Evolutionary conservation across 2,329 filamentous ascomycete species (phyloP), one percentile per base, ranked within the genome.

Genomic region (Pestalotiopsis sp.): DNA sequence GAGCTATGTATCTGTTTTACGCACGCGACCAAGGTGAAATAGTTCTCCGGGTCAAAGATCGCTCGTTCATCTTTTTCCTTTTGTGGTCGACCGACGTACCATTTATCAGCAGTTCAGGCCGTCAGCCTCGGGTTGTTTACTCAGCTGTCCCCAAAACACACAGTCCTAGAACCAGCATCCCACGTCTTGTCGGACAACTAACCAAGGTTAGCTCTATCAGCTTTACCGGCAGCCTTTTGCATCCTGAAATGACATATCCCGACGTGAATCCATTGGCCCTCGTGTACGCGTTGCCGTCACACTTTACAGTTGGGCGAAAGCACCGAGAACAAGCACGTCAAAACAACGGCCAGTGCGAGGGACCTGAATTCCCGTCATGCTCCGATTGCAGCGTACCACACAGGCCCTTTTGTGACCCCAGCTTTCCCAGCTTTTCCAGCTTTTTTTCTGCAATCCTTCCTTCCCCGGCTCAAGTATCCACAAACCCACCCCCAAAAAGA

Each of bases 321-420:
- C 31, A 57, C 45, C n/a, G 36, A 41, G 14, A 57, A 25, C 14
- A 17, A 45, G n/a, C 63, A 57, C 25, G 36, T 49, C 62, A 27
- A 45, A 64, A 52, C 62, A 49, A 14, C 39, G 39, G 39, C 14
- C 23, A 64, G 36, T 52, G 27, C 23, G 31, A 36, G n/a, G 27
- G 23, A 45, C 64, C 64, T 66, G 64, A 39, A 66, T 17, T 66
- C 64, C 64, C 59, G 59, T 62, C 59, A 62, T 62, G 11, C 61
- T 39, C 38, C 20, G 13, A 39, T 5, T 13, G 13, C 6, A 13
- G 23, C 25, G 64, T 66, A 45, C 45, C 52, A 58, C 64, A 66
- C 31, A 39, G 45, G 23, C 64, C 64, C 36, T 27, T 66, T 60
- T 45, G 64, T 60, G 64, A 27, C 64, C 64, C 64, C 64, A 60